These are phyloP conservation scores for Fusarium redolens DNA, from an alignment of 2,329 filamentous ascomycete genomes.

Conservation along the genomic window DNA sequence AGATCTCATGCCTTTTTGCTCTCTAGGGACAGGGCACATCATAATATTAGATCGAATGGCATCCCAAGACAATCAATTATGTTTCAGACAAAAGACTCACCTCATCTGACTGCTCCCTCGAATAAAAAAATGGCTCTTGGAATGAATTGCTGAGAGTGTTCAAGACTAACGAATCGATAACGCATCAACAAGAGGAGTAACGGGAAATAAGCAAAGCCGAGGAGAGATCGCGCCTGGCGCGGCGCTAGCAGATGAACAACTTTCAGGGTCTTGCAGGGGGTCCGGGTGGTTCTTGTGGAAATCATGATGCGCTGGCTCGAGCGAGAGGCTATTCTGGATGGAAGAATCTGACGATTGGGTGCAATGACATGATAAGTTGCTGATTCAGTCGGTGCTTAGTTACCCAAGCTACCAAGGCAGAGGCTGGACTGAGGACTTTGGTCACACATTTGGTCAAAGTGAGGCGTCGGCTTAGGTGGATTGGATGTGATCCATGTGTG, in stretches of 20 bases:
- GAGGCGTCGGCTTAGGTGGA: constrained; percentile 22
- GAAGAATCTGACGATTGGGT: constrained; percentile 2
- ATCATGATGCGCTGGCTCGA: constrained; percentile 13
- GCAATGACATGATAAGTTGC: constrained; percentile 30
- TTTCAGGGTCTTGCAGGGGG: constrained; percentile 39
- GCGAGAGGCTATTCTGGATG: neutral
- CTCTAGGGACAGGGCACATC: neutral
- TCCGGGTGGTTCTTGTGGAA: constrained; percentile 2
- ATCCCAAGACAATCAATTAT: neutral
- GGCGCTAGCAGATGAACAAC: constrained; percentile 24
- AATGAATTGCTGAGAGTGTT: constrained; percentile 22
- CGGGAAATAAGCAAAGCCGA: constrained; percentile 29
- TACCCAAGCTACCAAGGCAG: neutral
- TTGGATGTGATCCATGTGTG: neutral
- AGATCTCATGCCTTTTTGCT: neutral
- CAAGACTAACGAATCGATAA: constrained; percentile 16
- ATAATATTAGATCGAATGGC: neutral
- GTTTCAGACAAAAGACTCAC: constrained; percentile 1
- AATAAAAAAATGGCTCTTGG: constrained; percentile 4
- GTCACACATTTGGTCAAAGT: constrained; percentile 17
- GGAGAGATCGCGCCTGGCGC: constrained; percentile 25
- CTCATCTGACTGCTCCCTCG: constrained; percentile 6
- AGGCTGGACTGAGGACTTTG: constrained; percentile 12
- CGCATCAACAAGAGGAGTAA: constrained; percentile 11
- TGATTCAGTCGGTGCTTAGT: constrained; percentile 21